Conservation (phyloP, 1,284 basidiomycete species). For the Puccinia triticina region DNA sequence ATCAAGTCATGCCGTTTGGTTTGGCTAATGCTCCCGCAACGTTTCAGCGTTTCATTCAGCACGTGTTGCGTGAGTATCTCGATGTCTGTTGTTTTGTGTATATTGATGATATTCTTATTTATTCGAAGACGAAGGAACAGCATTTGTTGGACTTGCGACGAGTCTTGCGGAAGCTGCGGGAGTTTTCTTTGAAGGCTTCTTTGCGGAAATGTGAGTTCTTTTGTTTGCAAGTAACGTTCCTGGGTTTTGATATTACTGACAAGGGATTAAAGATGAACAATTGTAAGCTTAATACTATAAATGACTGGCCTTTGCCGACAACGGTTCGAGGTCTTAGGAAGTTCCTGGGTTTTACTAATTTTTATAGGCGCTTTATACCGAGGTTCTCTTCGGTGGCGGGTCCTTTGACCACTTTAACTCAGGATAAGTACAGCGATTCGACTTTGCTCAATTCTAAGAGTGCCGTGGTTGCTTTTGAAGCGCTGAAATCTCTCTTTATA, state of each 20-base stretch:
- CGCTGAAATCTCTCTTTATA: not conserved
- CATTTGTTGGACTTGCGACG: not conserved
- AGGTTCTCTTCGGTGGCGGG: not conserved
- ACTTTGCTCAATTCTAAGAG: not conserved
- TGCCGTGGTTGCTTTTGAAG: not conserved
- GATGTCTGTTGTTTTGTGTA: conserved; percentile 57
- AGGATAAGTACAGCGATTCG: not conserved
- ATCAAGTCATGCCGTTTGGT: conserved; percentile 62
- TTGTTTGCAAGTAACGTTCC: too few relatives aligned
- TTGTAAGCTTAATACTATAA: not conserved
- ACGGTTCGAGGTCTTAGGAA: not conserved
- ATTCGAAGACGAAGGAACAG: conserved; percentile 62
- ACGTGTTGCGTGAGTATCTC: conserved; percentile 56
- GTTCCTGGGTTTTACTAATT: not conserved
- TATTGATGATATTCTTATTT: conserved; percentile 60
- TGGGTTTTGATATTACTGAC: not conserved
- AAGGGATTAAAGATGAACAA: not conserved
- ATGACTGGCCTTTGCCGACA: not conserved
- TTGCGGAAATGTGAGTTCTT: not conserved
- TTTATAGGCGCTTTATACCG: not conserved
- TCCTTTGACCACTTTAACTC: conserved; percentile 1
- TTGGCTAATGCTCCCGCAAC: conserved; percentile 62
- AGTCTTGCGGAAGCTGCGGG: not conserved
- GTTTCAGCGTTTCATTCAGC: conserved; percentile 11
- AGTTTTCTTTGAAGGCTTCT: not conserved